Percentiles rank a stretch among this genome's conserved stretches.
Conservation (phyloP, 495 filamentous ascomycete species). For the Xylaria cubensis region DNA sequence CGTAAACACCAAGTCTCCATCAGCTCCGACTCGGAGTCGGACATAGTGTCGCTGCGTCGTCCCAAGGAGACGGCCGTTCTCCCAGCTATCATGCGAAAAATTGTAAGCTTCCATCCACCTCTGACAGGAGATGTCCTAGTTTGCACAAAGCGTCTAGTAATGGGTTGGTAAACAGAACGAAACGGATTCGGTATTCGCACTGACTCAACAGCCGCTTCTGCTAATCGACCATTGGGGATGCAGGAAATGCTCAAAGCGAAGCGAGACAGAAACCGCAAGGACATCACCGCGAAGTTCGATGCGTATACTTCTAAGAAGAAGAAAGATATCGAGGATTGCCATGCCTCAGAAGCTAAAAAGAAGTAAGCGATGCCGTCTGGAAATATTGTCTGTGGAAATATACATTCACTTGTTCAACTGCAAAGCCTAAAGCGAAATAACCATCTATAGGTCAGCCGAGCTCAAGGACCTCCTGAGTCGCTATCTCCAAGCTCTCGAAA, state of each 20-base stretch:
- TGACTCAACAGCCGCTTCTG: background rate
- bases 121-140: background rate
- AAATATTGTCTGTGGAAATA: background rate
- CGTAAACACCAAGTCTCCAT: background rate
- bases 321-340: conserved; percentile 9
- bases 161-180: background rate
- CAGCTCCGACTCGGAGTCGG: conserved; percentile 10
- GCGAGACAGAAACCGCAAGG: background rate
- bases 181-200: background rate
- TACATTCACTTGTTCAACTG: background rate
- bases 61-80: conserved; percentile 11
- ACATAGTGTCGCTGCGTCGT: background rate
- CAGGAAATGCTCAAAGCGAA: conserved; percentile 13
- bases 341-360: conserved; percentile 11
- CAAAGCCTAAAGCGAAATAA: conserved; percentile 5
- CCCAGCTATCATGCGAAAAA: conserved; percentile 13
- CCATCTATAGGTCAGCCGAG: conserved; percentile 5
- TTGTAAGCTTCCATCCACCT: background rate
- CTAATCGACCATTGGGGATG: conserved; percentile 5
- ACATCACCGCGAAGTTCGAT: conserved; percentile 4
- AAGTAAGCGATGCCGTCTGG: conserved; percentile 9
- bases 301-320: background rate
- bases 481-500: conserved; percentile 5
- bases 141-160: background rate
- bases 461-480: conserved; percentile 16